phyloP scores from a whole-genome alignment of 768 basidiomycete genomes.

The Boletus bicolor region DNA sequence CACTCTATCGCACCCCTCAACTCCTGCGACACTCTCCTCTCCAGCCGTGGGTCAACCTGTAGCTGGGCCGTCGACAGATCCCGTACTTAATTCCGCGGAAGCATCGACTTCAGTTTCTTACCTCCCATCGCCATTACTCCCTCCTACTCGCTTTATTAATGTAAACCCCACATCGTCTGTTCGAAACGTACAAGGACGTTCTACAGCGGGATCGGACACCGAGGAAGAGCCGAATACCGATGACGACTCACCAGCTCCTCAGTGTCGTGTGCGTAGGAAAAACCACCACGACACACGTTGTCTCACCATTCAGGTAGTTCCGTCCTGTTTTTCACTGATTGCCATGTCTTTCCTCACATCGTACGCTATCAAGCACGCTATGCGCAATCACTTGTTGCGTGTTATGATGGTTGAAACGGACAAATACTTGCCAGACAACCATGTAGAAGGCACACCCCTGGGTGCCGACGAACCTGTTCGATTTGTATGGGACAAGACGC shows the following conservation, averaged over 20 bases:
- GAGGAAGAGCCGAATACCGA: conserved; percentile 37
- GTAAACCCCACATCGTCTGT: conserved; percentile 11
- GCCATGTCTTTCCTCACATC: conserved; percentile 1
- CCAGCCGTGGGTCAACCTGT: conserved; percentile 11
- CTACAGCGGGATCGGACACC: conserved; percentile 32
- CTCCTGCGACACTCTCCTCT: conserved; percentile 23
- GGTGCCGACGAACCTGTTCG: conserved; percentile 55
- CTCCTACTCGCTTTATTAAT: conserved; percentile 21
- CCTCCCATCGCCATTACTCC: conserved; percentile 17
- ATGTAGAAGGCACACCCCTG: conserved; percentile 50
- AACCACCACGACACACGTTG: conserved; percentile 65
- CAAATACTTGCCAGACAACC: conserved; percentile 58
- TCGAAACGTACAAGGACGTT: conserved; percentile 28
- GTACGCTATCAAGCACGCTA: conserved; percentile 51
- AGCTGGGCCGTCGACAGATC: conserved; percentile 7
- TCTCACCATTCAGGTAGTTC: conserved; percentile 62
- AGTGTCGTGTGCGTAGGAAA: conserved; percentile 40
- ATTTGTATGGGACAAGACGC: conserved; percentile 78
- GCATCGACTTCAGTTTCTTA: conserved; percentile 1
- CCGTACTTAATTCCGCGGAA: background rate
- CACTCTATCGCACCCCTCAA: conserved; percentile 28
- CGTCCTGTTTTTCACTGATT: background rate
- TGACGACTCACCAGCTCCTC: conserved; percentile 32
- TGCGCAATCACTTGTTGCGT: conserved; percentile 62
- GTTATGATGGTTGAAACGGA: conserved; percentile 56